phyloP scores from a whole-genome alignment of 176 grass and related monocot genomes.

The Cenchrus americanus region DNA sequence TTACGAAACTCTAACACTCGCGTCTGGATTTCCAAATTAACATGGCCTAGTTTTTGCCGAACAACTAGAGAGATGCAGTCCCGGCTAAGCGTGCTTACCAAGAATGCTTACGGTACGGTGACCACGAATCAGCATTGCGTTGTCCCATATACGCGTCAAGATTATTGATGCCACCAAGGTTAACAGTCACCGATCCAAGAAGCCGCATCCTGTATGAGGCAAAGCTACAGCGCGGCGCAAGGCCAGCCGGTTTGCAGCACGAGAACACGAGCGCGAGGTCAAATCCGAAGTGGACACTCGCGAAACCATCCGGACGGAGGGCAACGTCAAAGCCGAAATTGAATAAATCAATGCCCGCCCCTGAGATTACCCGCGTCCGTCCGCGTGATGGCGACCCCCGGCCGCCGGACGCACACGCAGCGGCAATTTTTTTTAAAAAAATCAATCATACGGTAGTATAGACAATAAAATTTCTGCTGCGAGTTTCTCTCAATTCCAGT shows the following conservation, averaged over 20 bases:
- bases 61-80: too few relatives aligned
- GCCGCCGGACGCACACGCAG: neutral
- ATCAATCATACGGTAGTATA: too few relatives aligned
- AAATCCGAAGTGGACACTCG: neutral
- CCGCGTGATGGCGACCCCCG: neutral
- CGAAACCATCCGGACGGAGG: neutral
- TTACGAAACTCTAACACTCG: neutral
- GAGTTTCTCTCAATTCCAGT: neutral
- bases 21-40: neutral
- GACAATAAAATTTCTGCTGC: neutral
- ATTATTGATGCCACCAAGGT: neutral
- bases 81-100: neutral
- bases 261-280: neutral
- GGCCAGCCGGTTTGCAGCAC: neutral
- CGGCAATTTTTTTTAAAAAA: neutral
- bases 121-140: neutral
- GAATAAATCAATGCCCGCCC: constrained; percentile 4
- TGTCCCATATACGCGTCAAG: too few relatives aligned
- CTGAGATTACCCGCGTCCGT: constrained; percentile 34
- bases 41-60: neutral
- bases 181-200: neutral
- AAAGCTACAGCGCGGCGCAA: constrained; percentile 16
- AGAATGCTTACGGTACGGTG: neutral
- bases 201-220: neutral
- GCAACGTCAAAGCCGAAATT: neutral